Evolutionary conservation across 345 rosid species (phyloP).

Genomic region (Lenwebbia sp.): DNA sequence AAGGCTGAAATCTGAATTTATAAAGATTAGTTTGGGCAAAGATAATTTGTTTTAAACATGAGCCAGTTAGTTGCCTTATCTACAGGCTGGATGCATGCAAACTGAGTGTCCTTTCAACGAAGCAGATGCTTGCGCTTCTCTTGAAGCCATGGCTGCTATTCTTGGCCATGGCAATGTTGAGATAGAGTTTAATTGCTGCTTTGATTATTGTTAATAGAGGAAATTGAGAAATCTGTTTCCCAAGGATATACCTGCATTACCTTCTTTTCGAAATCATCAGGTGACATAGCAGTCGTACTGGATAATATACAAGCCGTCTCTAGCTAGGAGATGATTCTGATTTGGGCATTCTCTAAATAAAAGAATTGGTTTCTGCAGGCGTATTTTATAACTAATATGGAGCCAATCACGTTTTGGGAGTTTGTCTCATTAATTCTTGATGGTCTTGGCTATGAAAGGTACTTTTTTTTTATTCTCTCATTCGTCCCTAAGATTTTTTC

Average conservation of each 20-base stretch:
- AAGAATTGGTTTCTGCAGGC: slow-evolving; percentile 38
- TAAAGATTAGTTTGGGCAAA: not conserved
- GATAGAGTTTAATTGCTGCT: not conserved
- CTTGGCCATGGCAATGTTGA: not conserved
- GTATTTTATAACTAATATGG: slow-evolving; percentile 88
- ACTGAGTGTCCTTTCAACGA: not conserved
- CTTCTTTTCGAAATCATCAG: not conserved
- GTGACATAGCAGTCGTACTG: not conserved
- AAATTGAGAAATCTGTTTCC: not conserved
- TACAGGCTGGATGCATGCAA: not conserved
- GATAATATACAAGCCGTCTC: not conserved
- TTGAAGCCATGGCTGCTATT: not conserved
- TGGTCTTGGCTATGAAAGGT: slow-evolving; percentile 97
- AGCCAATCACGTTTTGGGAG: slow-evolving; percentile 90
- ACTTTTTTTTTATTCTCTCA: slow-evolving; percentile 2
- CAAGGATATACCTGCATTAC: not conserved
- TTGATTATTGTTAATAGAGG: not conserved
- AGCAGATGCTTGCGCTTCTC: not conserved
- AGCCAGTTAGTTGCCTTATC: not conserved
- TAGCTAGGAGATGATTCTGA: not conserved
- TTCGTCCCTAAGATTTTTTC: not conserved
- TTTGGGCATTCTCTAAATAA: slow-evolving; percentile 3
- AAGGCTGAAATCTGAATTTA: not conserved
- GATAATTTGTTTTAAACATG: not conserved
- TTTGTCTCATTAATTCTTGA: slow-evolving; percentile 56